Evolutionary conservation across 306 rosid genomes (phyloP), one percentile per base, ranked within the genome.

Genomic region (Cicer bijugum): DNA sequence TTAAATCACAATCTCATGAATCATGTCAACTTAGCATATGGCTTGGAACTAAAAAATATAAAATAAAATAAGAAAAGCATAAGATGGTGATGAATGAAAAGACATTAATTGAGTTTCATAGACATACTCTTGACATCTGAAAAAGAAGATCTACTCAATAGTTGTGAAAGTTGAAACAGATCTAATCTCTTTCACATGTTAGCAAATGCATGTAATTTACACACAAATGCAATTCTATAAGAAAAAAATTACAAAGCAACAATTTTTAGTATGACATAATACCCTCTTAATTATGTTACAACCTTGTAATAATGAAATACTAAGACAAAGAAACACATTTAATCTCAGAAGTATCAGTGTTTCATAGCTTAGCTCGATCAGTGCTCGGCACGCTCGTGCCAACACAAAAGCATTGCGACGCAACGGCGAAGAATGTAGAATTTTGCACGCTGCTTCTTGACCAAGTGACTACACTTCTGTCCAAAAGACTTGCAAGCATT

Each of bases 361-460:
- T 28, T 3, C 35, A 28, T 28, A 28, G 35, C 35, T 28, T 3
- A 28, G 0, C 35, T 28, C 35, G 4, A 28, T 28, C 70, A 83
- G 58, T 80, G 77, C 8, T 90, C 92, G 0, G 68, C 80, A 8
- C 92, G 91, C 45, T 91, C 97, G 33, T 83, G 97, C 88, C 86
- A 87, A 57, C 97, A 91, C 67, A 91, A 77, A 8, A 91, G 97
- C 95, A 91, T 86, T 11, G 92, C 92, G 15, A 91, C 66, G 73
- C 97, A 91, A 7, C 97, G 97, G 15, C 97, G 88, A 79, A 91
- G 87, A 77, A 91, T 91, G 88, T 91, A 91, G 89, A 89, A 89
- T 66, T 89, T 91, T 0, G 97, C 89, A 35, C 97, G 53, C 77
- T 91, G 97, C 82, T 91, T 89, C 95, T 91, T 91, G 82, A 91